phyloP scores from a whole-genome alignment of 2,329 filamentous ascomycete genomes.

The Nemania bipapillata region DNA sequence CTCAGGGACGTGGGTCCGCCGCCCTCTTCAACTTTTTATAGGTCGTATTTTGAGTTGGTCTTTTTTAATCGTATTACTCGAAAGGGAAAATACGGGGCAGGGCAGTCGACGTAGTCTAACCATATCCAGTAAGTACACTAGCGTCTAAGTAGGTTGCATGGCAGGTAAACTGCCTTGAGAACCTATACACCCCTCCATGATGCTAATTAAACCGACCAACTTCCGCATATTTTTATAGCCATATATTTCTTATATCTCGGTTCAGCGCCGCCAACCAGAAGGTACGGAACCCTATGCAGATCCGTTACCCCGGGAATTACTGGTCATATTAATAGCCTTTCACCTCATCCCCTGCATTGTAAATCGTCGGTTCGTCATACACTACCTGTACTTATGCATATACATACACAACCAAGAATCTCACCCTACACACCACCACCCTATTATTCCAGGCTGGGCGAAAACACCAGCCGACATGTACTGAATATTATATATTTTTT shows the following conservation, averaged over 20 bases:
- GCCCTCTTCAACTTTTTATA: conserved; percentile 10
- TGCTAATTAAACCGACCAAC: not conserved
- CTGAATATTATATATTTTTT: not conserved
- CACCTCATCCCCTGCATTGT: not conserved
- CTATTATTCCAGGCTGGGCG: not conserved
- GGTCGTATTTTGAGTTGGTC: not conserved
- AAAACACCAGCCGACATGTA: not conserved
- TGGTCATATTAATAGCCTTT: conserved; percentile 6
- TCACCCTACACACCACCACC: not conserved
- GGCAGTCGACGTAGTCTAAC: not conserved
- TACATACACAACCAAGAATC: conserved; percentile 4
- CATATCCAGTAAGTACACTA: not conserved
- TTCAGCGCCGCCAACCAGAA: not conserved
- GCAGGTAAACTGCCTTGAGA: too few relatives aligned
- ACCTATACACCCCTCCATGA: too few relatives aligned
- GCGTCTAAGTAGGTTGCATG: not conserved
- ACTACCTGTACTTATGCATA: too few relatives aligned
- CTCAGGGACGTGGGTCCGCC: conserved; percentile 21
- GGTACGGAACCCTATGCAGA: not conserved
- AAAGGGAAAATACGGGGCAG: conserved; percentile 21
- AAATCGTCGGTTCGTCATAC: not conserved
- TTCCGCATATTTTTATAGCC: not conserved
- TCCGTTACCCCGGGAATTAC: not conserved
- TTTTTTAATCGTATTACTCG: conserved; percentile 7
- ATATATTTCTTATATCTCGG: too few relatives aligned